phyloP scores from a whole-genome alignment of 805 yeast genomes.

The Starmerella stellata region DNA sequence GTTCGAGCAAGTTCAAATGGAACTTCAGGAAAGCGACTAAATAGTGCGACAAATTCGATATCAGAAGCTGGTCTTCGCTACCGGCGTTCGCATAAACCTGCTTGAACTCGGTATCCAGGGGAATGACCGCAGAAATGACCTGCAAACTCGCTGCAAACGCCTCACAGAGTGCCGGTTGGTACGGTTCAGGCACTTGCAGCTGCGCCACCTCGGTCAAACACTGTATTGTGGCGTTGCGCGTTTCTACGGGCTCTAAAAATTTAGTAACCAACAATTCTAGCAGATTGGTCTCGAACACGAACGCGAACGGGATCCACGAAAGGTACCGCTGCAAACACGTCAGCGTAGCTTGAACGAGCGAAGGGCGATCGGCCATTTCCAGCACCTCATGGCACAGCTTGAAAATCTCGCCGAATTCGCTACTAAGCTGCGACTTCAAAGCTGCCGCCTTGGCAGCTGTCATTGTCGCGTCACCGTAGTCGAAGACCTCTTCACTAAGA shows the following conservation, averaged over 20 bases:
- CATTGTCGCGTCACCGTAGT: slow-evolving; percentile 86
- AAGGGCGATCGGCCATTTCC: slow-evolving; percentile 71
- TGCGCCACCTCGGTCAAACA: slow-evolving; percentile 83
- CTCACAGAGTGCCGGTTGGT: slow-evolving; percentile 39
- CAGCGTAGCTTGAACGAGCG: slow-evolving; percentile 68
- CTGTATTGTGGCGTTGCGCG: slow-evolving; percentile 69
- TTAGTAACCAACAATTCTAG: slow-evolving; percentile 54
- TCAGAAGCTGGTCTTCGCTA: slow-evolving; percentile 75
- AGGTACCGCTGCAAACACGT: slow-evolving; percentile 67
- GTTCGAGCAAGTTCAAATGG: slow-evolving; percentile 43
- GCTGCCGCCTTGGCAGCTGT: slow-evolving; percentile 84
- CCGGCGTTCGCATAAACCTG: slow-evolving; percentile 55
- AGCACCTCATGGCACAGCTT: slow-evolving; percentile 83
- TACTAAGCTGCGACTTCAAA: slow-evolving; percentile 65
- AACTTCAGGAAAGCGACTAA: slow-evolving; percentile 65
- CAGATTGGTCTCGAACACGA: slow-evolving; percentile 73
- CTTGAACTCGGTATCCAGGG: slow-evolving; percentile 52
- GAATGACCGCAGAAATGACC: slow-evolving; percentile 48
- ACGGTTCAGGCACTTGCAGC: slow-evolving; percentile 34
- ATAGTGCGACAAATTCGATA: slow-evolving; percentile 89
- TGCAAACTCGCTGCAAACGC: slow-evolving; percentile 62
- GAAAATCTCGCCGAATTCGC: slow-evolving; percentile 84
- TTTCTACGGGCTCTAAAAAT: slow-evolving; percentile 59
- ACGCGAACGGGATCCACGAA: slow-evolving; percentile 87
- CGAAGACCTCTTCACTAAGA: slow-evolving; percentile 89